Base-by-base conservation (phyloP, 176 grass and related monocot species). In the Bromus sterilis region DNA sequence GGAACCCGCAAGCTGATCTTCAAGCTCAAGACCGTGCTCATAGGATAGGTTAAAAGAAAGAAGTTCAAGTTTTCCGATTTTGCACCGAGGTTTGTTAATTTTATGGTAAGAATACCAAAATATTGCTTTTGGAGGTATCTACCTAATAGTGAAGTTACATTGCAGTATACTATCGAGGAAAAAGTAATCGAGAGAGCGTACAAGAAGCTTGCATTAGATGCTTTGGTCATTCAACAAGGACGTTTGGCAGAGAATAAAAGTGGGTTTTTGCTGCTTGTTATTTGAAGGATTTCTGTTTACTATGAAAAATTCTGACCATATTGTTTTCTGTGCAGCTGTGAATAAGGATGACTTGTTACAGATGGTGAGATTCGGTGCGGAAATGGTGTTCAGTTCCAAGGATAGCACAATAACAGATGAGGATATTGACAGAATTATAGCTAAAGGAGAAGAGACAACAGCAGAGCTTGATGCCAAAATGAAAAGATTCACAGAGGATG, bases 401-500 rank as follows among this genome's bases (percentile, higher is more conserved):
- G 84, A 91, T 42, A 94, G 89, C 83, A 94, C 89, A 74, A 89
- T 94, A 82, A 91, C 92, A 66, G 89, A 94, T 79, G 92, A 94
- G 31, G 86, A 94, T 72, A 91, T 94, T 83, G 86, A 91, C 76
- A 83, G 80, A 49, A 94, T 94, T 79, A 91, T 94, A 13, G 92
- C 92, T 53, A 94, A 89, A 89, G 92, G 89, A 66, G 89, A 94
- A 83, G 89, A 94, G 74, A 74, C 76, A 30, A 94, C 92, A 70
- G 89, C 92, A 70, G 86, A 94, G 23, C 89, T 94, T 68, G 89
- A 94, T 91, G 92, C 80, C 18, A 94, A 91, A 76, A 94, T 99
- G 96, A 99, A 99, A 88, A 99, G 88, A 68, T 99, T 99, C 77
- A 99, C 96, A 66, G 96, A 99, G 86, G 96, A 99, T 85, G 96